Percentiles rank a stretch among this genome's conserved stretches.
Evolutionary conservation across 306 rosid genomes (phyloP).

Genomic region (Ormosia emarginata): DNA sequence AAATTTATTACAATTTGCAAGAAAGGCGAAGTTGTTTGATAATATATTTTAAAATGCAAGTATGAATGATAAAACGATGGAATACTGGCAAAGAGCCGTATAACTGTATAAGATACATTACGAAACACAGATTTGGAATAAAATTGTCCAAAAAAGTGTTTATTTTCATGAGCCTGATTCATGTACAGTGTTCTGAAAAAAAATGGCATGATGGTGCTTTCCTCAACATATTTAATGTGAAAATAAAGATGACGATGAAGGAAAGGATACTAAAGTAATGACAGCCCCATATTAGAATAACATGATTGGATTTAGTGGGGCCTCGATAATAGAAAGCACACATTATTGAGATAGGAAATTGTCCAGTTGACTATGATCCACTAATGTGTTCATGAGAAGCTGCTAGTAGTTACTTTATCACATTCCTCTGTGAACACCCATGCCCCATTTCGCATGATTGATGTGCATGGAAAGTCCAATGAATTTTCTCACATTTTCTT

Average conservation of each 20-base stretch:
- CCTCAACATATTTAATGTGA: background rate
- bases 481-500: background rate
- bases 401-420: background rate
- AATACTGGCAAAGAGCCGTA: background rate
- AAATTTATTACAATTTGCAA: too few relatives aligned
- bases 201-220: background rate
- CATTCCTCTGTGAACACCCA: background rate
- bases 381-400: background rate
- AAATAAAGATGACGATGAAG: background rate
- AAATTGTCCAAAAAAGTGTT: background rate
- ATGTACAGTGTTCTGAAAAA: too few relatives aligned
- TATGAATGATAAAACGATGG: background rate
- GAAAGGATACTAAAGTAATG: background rate
- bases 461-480: background rate
- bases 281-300: background rate
- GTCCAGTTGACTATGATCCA: background rate
- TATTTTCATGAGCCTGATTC: background rate
- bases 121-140: background rate
- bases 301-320: constrained; percentile 12
- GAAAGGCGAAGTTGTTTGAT: too few relatives aligned
- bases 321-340: background rate
- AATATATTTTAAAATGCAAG: too few relatives aligned
- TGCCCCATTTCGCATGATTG: background rate
- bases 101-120: background rate
- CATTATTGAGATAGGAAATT: background rate